phyloP scores from a whole-genome alignment of 805 yeast species.

The Nakazawaea wickerhamii region DNA sequence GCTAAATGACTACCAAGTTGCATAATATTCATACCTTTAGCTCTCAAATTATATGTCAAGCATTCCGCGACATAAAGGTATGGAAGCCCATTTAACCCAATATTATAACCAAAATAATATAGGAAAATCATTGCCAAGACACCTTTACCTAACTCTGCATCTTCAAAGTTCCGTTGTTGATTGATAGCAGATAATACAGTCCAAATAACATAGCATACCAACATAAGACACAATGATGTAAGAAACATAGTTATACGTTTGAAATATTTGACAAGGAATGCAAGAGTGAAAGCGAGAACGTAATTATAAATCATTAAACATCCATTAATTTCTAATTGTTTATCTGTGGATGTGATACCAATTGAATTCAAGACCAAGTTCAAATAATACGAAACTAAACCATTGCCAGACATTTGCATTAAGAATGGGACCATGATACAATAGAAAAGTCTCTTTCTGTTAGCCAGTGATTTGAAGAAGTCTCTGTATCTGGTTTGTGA shows the following conservation, averaged over 20 bases:
- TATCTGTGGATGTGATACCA: slow-evolving; percentile 41
- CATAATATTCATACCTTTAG: slow-evolving; percentile 21
- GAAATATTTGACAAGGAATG: slow-evolving; percentile 24
- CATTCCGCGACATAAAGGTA: slow-evolving; percentile 40
- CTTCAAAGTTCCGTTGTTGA: slow-evolving; percentile 34
- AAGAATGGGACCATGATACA: slow-evolving; percentile 25
- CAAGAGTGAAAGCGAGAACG: slow-evolving; percentile 26
- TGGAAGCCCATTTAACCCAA: slow-evolving; percentile 41
- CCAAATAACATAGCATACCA: slow-evolving; percentile 34
- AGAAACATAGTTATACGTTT: slow-evolving; percentile 34
- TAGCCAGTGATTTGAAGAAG: slow-evolving; percentile 29
- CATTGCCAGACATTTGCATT: slow-evolving; percentile 41
- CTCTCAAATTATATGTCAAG: slow-evolving; percentile 22
- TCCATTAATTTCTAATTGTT: slow-evolving; percentile 46
- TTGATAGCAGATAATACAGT: slow-evolving; percentile 42
- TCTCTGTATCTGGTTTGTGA: slow-evolving; percentile 30
- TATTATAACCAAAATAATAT: slow-evolving; percentile 36
- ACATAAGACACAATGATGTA: slow-evolving; percentile 30
- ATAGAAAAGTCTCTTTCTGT: slow-evolving; percentile 33
- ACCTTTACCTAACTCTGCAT: slow-evolving; percentile 37
- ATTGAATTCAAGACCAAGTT: slow-evolving; percentile 46
- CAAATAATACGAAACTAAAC: slow-evolving; percentile 41
- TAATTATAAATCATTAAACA: slow-evolving; percentile 44
- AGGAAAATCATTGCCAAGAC: slow-evolving; percentile 48
- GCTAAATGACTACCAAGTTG: slow-evolving; percentile 18